Evolutionary conservation across 2,329 filamentous ascomycete genomes (phyloP), one percentile per base, ranked within the genome.

Genomic region (Raffaelea ambrosiae): DNA sequence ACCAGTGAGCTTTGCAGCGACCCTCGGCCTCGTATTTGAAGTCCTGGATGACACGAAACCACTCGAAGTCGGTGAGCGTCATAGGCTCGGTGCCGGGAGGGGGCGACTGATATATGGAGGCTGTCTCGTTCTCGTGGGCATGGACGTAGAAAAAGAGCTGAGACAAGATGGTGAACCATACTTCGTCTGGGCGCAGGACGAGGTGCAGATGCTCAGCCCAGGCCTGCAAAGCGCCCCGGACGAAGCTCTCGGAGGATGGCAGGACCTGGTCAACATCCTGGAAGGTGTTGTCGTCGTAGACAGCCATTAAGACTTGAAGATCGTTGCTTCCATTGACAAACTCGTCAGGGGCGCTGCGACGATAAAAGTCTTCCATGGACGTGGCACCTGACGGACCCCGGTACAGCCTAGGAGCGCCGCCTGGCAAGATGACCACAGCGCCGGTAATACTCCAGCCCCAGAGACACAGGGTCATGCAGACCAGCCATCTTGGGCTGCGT

Each of bases 101-200:
- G 2, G 20, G 70, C 7, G 63, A 54, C 8, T 77, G 73, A 51
- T 77, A 77, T 14, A 68, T 47, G 5, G 61, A 55, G 2, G 72
- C 62, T 1, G 76, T 45, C 5, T 69, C 61, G 44, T 77, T 71
- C 5, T 69, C 65, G 51, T 78, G 63, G 0, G 59, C 59, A 26
- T 68, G 66, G 61, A 77, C 69, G 57, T 70, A 77, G 46, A 71
- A 66, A 54, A 69, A 72, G 43, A 78, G 59, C 58, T 78, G 74
- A 0, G 64, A 63, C 4, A 79, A 61, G 46, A 78, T 72, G 44
- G 74, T 67, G 52, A 77, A 70, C 75, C 75, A 79, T 26, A 79
- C 59, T 46, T 77, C 74, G 35, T 79, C 74, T 0, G 75, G 74
- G 1, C 74, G 67, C 14, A 78, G 59, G 1, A 66, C 62, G 2